phyloP scores from a whole-genome alignment of 225 moss, liverwort and hornwort species.

The Pseudisothecium myosuroides region DNA sequence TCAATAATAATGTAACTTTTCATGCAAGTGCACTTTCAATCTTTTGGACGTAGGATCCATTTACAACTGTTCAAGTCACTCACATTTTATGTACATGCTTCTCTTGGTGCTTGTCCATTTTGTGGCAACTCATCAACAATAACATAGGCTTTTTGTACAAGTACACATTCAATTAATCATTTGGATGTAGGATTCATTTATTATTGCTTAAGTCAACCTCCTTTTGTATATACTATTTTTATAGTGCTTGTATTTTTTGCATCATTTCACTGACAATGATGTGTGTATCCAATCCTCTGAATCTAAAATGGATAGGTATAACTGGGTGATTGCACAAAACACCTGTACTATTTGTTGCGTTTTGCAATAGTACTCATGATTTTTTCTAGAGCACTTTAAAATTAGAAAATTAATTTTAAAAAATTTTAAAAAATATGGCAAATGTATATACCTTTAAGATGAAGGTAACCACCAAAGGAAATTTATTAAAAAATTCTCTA shows the following conservation, averaged over 20 bases:
- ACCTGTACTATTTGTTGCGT: too few species aligned
- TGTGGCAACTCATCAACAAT: background rate
- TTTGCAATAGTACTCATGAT: too few species aligned
- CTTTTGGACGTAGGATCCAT: background rate
- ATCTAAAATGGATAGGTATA: background rate
- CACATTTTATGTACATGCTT: background rate
- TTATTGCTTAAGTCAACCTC: background rate
- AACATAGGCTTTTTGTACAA: background rate
- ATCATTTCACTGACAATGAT: background rate
- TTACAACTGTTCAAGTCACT: background rate
- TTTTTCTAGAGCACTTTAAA: too few species aligned
- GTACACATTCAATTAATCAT: background rate
- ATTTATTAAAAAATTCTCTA: too few species aligned
- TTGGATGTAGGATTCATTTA: background rate
- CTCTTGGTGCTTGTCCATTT: too few species aligned
- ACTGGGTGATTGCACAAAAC: too few species aligned
- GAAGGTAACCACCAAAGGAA: too few species aligned
- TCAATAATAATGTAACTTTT: background rate
- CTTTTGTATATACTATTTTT: background rate
- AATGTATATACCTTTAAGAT: too few species aligned
- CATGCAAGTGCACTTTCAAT: background rate
- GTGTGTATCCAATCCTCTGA: accelerated
- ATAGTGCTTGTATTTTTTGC: background rate
- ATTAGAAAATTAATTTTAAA: too few species aligned
- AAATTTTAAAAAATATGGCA: too few species aligned